phyloP scores from a whole-genome alignment of 768 basidiomycete species.

The Hebeloma cylindrosporum region DNA sequence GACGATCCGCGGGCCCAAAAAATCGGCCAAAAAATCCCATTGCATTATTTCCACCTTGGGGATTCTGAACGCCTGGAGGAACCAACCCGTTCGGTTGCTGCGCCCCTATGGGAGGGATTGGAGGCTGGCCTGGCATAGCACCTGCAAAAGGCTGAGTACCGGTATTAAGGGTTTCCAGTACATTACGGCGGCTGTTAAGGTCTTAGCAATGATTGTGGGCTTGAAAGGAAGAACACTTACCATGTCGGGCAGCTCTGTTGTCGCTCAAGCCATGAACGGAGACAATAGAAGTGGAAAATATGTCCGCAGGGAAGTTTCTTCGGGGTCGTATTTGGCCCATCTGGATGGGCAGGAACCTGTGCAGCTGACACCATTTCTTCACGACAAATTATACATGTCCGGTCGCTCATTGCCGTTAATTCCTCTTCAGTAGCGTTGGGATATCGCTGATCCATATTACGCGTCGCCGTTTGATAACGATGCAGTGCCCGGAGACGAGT shows the following conservation, averaged over 20 bases:
- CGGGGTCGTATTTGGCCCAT: conserved; percentile 91
- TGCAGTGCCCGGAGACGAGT: conserved; percentile 83
- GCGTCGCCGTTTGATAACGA: conserved; percentile 90
- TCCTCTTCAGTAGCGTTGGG: conserved; percentile 91
- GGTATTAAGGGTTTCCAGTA: conserved; percentile 54
- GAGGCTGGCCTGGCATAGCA: conserved; percentile 28
- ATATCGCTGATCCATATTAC: conserved; percentile 95
- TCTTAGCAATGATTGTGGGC: conserved; percentile 14
- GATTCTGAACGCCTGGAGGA: conserved; percentile 35
- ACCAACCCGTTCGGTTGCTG: conserved; percentile 31
- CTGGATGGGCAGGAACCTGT: conserved; percentile 34
- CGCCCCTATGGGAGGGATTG: conserved; percentile 28
- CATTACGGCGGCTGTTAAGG: conserved; percentile 66
- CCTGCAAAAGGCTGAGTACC: conserved; percentile 32
- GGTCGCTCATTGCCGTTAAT: conserved; percentile 76
- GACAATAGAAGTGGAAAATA: conserved; percentile 96
- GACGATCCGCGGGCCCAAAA: conserved; percentile 52
- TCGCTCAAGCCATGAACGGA: conserved; percentile 95
- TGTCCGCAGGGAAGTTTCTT: conserved; percentile 98
- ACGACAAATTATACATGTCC: conserved; percentile 96
- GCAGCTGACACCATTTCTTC: conserved; percentile 77
- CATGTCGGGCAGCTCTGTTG: conserved; percentile 99
- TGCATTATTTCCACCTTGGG: conserved; percentile 44
- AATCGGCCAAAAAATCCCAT: conserved; percentile 57
- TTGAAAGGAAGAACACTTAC: conserved; percentile 44